Conservation (phyloP, 2,329 filamentous ascomycete genomes). For the Diaporthe ilicicola region DNA sequence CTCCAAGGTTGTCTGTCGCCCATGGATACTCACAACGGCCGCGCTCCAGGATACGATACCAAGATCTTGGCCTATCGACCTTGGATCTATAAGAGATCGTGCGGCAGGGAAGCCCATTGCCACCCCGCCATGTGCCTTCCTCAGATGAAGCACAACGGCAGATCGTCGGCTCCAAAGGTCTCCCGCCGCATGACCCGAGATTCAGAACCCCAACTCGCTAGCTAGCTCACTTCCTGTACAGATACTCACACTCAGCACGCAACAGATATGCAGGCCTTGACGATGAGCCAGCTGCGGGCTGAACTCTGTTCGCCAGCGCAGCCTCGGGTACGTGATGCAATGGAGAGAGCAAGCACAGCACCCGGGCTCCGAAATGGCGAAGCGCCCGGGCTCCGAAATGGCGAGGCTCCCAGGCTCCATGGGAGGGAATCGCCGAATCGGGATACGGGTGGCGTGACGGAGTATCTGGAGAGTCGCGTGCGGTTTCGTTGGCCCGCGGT, state of each 20-base stretch:
- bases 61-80: slow-evolving; percentile 1
- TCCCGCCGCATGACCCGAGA: background rate
- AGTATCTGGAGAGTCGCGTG: slow-evolving; percentile 2
- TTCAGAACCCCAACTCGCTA: background rate
- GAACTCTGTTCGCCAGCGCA: slow-evolving; percentile 2
- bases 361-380: background rate
- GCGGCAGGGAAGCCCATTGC: background rate
- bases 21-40: background rate
- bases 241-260: background rate
- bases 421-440: background rate
- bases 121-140: background rate
- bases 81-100: background rate
- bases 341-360: background rate
- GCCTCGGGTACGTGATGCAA: background rate
- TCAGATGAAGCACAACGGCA: slow-evolving; percentile 1
- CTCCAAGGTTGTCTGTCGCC: background rate
- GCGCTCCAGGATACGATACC: background rate
- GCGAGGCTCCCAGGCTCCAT: slow-evolving; percentile 14
- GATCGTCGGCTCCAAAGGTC: background rate
- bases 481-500: slow-evolving; percentile 2
- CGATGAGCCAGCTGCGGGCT: background rate
- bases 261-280: background rate
- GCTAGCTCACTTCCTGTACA: background rate
- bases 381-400: slow-evolving; percentile 6
- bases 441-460: background rate